These are phyloP conservation scores for Quercus mongolica DNA, from an alignment of 306 rosid species.

Conservation along the genomic window DNA sequence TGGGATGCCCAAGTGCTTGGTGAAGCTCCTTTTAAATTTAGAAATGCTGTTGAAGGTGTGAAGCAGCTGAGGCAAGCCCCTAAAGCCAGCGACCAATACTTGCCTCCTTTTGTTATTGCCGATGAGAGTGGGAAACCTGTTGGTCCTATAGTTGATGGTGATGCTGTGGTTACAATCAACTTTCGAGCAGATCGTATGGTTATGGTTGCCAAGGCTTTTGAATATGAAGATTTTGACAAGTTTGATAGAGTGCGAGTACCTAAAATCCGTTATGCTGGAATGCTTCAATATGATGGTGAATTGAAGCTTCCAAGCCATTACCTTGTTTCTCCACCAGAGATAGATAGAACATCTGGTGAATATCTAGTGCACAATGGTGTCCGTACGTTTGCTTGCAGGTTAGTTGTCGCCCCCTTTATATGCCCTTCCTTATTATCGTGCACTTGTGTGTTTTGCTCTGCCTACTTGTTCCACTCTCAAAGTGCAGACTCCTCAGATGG, in stretches of 20 bases:
- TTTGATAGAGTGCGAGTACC: constrained; percentile 87
- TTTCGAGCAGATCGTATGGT: constrained; percentile 96
- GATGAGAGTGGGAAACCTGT: constrained; percentile 79
- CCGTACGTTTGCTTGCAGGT: constrained; percentile 97
- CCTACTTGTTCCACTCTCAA: background rate
- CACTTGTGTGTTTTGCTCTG: background rate
- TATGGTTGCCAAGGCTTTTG: constrained; percentile 96
- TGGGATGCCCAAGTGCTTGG: constrained; percentile 99
- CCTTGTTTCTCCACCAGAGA: constrained; percentile 96
- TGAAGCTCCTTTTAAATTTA: constrained; percentile 86
- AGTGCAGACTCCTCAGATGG: background rate
- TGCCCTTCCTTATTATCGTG: background rate
- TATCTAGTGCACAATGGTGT: constrained; percentile 82
- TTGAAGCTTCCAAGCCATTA: constrained; percentile 86
- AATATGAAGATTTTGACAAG: constrained; percentile 81
- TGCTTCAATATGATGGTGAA: constrained; percentile 98
- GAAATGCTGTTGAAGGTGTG: constrained; percentile 73
- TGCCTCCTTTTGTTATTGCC: constrained; percentile 91
- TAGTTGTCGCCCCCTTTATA: background rate
- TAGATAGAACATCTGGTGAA: constrained; percentile 98
- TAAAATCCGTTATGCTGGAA: constrained; percentile 90
- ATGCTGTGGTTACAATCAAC: constrained; percentile 94
- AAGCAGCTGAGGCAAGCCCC: constrained; percentile 71
- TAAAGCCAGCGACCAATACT: constrained; percentile 81
- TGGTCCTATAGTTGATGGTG: constrained; percentile 96